Percentiles rank a stretch among this genome's conserved stretches.
These are phyloP conservation scores for Kitagawia praeruptora DNA, from an alignment of 129 eudicot species.

Conservation along the genomic window DNA sequence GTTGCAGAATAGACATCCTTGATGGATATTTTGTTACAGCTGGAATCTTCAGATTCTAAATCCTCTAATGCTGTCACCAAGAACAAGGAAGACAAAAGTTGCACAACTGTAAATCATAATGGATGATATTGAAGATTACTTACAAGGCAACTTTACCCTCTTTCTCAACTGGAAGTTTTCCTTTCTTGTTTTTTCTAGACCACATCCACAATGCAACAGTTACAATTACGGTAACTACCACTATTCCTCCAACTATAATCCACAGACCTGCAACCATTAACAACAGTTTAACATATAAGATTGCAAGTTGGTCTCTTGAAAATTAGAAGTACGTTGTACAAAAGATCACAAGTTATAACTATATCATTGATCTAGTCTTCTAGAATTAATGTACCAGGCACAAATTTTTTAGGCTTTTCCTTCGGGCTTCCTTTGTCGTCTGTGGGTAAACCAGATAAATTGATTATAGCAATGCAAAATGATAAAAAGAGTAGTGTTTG, in stretches of 20 bases:
- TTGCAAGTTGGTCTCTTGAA: neutral
- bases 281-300: neutral
- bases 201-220: constrained; percentile 28
- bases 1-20: constrained; percentile 59
- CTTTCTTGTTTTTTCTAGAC: constrained; percentile 16
- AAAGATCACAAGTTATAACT: neutral
- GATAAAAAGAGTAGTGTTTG: neutral
- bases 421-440: constrained; percentile 15
- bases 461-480: neutral
- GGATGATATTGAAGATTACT: neutral
- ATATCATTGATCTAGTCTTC: neutral
- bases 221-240: constrained; percentile 18
- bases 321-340: neutral
- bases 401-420: neutral
- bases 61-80: constrained; percentile 15
- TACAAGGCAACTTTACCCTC: constrained; percentile 9
- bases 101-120: neutral
- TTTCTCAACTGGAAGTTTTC: constrained; percentile 14
- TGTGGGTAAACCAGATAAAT: constrained; percentile 1
- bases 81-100: neutral
- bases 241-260: constrained; percentile 40
- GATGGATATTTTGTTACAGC: constrained; percentile 32
- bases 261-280: constrained; percentile 35
- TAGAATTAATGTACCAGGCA: constrained; percentile 10
- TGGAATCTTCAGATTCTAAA: constrained; percentile 24